phyloP scores from a whole-genome alignment of 1,284 basidiomycete genomes.

The Puccinia coronata region DNA sequence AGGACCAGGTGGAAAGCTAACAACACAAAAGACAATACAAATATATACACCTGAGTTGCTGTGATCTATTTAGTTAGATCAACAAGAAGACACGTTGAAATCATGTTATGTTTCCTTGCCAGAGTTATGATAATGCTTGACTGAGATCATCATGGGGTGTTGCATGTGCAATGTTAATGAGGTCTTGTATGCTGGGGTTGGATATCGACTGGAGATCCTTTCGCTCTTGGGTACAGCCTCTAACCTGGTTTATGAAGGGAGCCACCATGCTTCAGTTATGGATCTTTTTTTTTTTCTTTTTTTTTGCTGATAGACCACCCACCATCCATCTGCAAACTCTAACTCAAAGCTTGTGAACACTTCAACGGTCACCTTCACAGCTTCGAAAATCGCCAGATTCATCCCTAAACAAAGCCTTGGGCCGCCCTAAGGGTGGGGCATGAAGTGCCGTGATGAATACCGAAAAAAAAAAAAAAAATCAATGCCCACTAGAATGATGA shows the following conservation, averaged over 20 bases:
- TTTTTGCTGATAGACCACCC: neutral
- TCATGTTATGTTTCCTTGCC: too few species aligned
- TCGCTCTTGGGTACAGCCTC: constrained; percentile 18
- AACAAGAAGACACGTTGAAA: too few species aligned
- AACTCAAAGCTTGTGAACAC: constrained; percentile 28
- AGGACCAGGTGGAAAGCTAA: too few species aligned
- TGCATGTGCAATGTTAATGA: constrained; percentile 10
- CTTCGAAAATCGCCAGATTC: constrained; percentile 40
- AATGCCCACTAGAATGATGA: too few species aligned
- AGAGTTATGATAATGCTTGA: neutral
- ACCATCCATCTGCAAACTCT: constrained; percentile 32
- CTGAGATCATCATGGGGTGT: constrained; percentile 15
- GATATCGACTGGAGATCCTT: neutral
- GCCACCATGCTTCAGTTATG: neutral
- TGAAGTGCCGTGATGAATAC: too few species aligned
- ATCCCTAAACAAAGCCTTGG: constrained; percentile 41
- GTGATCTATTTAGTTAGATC: too few species aligned
- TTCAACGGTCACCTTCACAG: constrained; percentile 26
- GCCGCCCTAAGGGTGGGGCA: neutral
- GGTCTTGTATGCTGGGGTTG: constrained; percentile 5
- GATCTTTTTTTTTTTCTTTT: neutral
- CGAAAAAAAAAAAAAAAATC: too few species aligned
- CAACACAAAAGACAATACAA: too few species aligned
- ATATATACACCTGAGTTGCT: too few species aligned
- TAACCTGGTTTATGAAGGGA: neutral